phyloP scores from a whole-genome alignment of 805 yeast species.

The Blastobotrys robertii region DNA sequence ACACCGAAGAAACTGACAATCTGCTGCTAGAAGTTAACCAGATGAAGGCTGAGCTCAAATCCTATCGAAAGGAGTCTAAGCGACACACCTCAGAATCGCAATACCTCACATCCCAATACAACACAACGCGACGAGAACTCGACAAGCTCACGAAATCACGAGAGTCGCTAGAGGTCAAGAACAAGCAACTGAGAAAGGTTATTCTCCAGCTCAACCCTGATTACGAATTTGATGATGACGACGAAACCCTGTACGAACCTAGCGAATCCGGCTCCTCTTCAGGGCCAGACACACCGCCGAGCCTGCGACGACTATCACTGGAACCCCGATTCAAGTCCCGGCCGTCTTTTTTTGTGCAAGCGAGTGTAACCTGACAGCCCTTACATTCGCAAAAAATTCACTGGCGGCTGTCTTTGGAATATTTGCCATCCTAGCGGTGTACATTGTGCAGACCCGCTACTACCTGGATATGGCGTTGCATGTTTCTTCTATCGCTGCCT shows the following conservation, averaged over 20 bases:
- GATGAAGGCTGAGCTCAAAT: constrained; percentile 3
- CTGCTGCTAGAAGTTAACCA: constrained; percentile 1
- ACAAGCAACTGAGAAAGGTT: not conserved
- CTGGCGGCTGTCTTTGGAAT: constrained; percentile 1
- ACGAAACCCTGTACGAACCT: not conserved
- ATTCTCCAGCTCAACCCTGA: not conserved
- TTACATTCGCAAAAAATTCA: constrained; percentile 5
- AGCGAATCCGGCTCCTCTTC: not conserved
- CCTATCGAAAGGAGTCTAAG: constrained; percentile 10
- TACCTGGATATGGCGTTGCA: too few relatives aligned
- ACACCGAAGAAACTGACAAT: not conserved
- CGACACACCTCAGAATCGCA: constrained; percentile 13
- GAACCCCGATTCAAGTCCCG: not conserved
- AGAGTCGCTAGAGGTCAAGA: too few relatives aligned
- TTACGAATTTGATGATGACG: too few relatives aligned
- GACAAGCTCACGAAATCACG: constrained; percentile 1
- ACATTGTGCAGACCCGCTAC: too few relatives aligned
- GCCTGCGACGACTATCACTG: not conserved
- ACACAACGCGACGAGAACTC: constrained; percentile 9
- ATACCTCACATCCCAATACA: constrained; percentile 15
- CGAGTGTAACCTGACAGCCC: constrained; percentile 7
- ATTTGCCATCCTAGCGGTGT: not conserved
- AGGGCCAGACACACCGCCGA: not conserved
- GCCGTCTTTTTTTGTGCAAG: constrained; percentile 7
- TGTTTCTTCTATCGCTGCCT: too few relatives aligned